Conservation (phyloP, 2,329 filamentous ascomycete species). For the Diaporthe amygdali region DNA sequence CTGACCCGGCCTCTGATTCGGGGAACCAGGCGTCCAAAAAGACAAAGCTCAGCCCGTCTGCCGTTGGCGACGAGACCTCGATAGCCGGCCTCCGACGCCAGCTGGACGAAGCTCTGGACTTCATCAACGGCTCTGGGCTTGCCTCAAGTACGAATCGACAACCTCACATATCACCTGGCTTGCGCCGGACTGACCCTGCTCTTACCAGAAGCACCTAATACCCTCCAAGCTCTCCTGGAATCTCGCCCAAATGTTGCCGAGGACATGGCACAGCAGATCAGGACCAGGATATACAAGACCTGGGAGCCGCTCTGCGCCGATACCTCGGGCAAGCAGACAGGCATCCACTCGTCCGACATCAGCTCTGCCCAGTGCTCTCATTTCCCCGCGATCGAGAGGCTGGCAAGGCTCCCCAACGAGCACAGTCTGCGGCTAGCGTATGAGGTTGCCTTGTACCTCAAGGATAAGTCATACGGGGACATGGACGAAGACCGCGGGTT, state of each 20-base stretch:
- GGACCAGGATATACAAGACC: background rate
- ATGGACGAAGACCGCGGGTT: background rate
- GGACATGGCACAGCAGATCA: slow-evolving; percentile 1
- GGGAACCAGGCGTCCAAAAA: background rate
- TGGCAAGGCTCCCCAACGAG: background rate
- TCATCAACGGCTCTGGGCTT: background rate
- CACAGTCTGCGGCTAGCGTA: slow-evolving; percentile 5
- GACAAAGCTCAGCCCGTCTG: background rate
- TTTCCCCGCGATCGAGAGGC: background rate
- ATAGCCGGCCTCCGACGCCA: background rate
- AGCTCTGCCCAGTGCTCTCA: background rate
- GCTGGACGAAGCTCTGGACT: background rate
- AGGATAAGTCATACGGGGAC: background rate
- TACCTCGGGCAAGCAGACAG: background rate
- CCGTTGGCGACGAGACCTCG: background rate
- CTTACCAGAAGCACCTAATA: background rate
- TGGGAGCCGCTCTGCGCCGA: background rate
- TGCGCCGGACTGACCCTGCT: background rate
- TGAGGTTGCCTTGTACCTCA: background rate
- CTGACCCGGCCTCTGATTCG: background rate
- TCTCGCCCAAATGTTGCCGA: background rate
- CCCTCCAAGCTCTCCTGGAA: background rate
- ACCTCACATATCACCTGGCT: background rate
- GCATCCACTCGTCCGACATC: background rate
- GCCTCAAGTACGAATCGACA: slow-evolving; percentile 9